Percentiles rank a stretch among this genome's conserved stretches.
phyloP scores from a whole-genome alignment of 2,329 filamentous ascomycete genomes.

The Diplodia seriata region DNA sequence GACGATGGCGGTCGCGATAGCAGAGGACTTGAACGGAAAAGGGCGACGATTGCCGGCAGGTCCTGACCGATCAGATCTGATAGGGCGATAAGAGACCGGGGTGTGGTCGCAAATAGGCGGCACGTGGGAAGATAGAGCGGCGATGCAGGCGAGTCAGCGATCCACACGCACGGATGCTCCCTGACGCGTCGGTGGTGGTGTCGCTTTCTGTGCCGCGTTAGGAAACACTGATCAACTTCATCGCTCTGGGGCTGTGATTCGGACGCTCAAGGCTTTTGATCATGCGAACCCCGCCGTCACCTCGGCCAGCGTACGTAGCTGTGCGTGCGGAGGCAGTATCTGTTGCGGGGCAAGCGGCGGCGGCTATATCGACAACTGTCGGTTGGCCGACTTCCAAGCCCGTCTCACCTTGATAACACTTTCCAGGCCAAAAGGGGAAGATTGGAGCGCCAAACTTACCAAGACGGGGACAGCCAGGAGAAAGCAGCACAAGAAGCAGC shows the following conservation, averaged over 20 bases:
- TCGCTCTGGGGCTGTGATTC: not conserved
- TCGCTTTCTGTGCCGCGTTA: conserved; percentile 16
- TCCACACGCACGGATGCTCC: conserved; percentile 18
- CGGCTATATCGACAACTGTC: conserved; percentile 3
- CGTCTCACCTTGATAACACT: conserved; percentile 23
- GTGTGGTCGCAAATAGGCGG: conserved; percentile 11
- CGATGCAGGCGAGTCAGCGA: conserved; percentile 18
- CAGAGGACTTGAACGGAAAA: conserved; percentile 1
- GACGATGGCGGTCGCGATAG: conserved; percentile 1
- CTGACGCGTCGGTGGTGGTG: not conserved
- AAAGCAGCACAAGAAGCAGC: not conserved
- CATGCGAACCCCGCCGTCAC: not conserved
- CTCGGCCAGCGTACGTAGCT: not conserved
- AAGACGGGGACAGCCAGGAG: not conserved
- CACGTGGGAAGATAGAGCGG: conserved; percentile 14
- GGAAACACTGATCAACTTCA: conserved; percentile 5
- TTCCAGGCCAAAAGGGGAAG: not conserved
- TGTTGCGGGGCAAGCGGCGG: not conserved
- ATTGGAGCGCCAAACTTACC: not conserved
- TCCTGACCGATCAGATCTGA: conserved; percentile 12
- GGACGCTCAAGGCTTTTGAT: not conserved
- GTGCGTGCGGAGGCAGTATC: conserved; percentile 1
- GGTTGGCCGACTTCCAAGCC: conserved; percentile 23
- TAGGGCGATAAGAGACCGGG: conserved; percentile 27
- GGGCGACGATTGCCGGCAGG: conserved; percentile 20